A percentile compares a stretch with the other conserved stretches of the same genome.
Conservation (phyloP, 768 basidiomycete genomes). For the Boletus sp. region DNA sequence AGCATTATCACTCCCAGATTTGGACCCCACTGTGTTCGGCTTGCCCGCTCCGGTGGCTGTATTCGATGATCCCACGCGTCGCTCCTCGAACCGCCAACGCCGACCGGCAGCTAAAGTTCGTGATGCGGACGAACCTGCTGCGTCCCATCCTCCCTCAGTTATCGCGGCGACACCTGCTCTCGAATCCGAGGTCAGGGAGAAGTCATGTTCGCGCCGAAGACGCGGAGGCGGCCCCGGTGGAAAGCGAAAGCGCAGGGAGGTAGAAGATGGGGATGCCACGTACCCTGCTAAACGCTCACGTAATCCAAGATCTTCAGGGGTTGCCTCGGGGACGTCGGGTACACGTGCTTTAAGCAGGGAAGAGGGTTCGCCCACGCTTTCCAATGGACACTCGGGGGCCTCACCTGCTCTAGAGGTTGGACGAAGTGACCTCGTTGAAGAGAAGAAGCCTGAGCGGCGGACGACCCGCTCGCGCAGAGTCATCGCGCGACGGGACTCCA, state of each 20-base stretch:
- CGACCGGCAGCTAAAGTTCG: conserved; percentile 48
- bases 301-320: conserved; percentile 41
- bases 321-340: conserved; percentile 12
- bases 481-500: conserved; percentile 46
- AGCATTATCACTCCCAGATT: conserved; percentile 62
- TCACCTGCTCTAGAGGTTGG: conserved; percentile 19
- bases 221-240: conserved; percentile 38
- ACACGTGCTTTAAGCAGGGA: conserved; percentile 32
- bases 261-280: conserved; percentile 60
- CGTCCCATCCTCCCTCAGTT: conserved; percentile 7
- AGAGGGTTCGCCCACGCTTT: conserved; percentile 41
- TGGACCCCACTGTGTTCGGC: conserved; percentile 56
- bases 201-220: conserved; percentile 51
- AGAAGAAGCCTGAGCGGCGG: conserved; percentile 38
- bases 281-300: conserved; percentile 70
- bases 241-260: conserved; percentile 56
- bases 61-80: conserved; percentile 41
- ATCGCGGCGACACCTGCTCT: conserved; percentile 1
- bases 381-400: conserved; percentile 24
- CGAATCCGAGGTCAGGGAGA: conserved; percentile 37
- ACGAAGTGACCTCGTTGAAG: conserved; percentile 14
- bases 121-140: conserved; percentile 40
- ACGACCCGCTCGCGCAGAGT: conserved; percentile 45
- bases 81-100: conserved; percentile 44
- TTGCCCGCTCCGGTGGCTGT: conserved; percentile 47